Percentiles rank a stretch among this genome's conserved stretches.
These are phyloP conservation scores for Alternaria atra DNA, from an alignment of 2,329 filamentous ascomycete species.

Conservation along the genomic window DNA sequence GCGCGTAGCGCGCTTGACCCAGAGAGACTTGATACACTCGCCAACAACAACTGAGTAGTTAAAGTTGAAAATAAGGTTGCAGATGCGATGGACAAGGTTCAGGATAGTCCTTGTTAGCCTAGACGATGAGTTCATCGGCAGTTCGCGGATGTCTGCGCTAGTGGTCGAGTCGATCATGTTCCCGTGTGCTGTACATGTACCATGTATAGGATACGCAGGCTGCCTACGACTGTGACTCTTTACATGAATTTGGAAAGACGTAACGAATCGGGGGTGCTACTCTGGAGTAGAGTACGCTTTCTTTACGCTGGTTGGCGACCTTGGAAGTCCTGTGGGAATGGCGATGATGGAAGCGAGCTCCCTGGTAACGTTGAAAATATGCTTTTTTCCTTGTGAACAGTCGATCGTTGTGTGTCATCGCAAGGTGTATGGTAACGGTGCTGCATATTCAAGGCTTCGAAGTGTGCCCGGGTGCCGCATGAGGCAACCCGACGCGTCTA, in stretches of 20 bases:
- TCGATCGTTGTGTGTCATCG: background rate
- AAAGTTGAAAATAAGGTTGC: conserved; percentile 11
- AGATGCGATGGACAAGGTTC: background rate
- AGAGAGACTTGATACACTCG: background rate
- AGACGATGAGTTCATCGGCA: conserved; percentile 8
- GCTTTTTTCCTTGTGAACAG: background rate
- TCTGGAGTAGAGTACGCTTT: background rate
- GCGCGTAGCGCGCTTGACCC: background rate
- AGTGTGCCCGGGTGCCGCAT: background rate
- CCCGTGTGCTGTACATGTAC: background rate
- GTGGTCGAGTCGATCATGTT: background rate
- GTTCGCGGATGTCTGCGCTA: conserved; percentile 5
- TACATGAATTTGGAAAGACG: background rate
- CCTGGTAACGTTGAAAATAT: background rate
- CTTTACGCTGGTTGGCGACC: background rate
- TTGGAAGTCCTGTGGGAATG: background rate
- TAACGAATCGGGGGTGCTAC: background rate
- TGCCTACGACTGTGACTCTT: background rate
- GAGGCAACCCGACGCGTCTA: conserved; percentile 12
- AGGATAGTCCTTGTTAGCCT: conserved; percentile 4
- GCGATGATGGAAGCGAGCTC: background rate
- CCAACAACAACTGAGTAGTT: background rate
- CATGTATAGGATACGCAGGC: background rate
- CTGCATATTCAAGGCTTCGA: background rate
- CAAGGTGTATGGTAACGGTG: background rate